Conservation (phyloP, 176 grass and related monocot genomes). For the Avena insularis region DNA sequence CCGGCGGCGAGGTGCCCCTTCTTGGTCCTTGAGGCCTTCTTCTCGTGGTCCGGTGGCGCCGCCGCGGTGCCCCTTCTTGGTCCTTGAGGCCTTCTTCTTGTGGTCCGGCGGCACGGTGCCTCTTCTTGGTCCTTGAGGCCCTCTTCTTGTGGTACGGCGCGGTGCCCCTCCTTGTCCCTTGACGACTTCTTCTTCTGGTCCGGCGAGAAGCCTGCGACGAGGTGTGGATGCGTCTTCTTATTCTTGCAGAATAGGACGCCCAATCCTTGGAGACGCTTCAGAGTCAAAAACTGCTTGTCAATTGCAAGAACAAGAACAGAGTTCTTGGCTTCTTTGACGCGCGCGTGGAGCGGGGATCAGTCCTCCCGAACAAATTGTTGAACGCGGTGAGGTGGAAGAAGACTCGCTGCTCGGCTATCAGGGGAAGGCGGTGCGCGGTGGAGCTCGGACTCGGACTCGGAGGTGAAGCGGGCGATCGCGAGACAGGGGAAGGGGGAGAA, state of each 20-base stretch:
- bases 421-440: not conserved
- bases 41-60: too few relatives aligned
- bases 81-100: not conserved
- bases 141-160: too few relatives aligned
- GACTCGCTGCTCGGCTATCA: not conserved
- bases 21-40: not conserved
- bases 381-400: too few relatives aligned
- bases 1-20: not conserved
- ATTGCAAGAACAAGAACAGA: not conserved
- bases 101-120: not conserved
- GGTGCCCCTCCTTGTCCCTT: not conserved
- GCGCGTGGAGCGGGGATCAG: not conserved
- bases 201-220: not conserved
- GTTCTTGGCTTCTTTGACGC: not conserved
- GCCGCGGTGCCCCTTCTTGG: not conserved
- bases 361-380: too few relatives aligned
- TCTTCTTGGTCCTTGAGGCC: not conserved
- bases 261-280: too few relatives aligned
- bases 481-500: not conserved
- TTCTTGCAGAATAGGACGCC: not conserved
- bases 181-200: not conserved
- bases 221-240: not conserved
- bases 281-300: not conserved
- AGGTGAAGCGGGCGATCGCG: not conserved
- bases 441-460: not conserved